Base-by-base conservation (phyloP, 352 stramenopile species). In the Phytophthora europaea region DNA sequence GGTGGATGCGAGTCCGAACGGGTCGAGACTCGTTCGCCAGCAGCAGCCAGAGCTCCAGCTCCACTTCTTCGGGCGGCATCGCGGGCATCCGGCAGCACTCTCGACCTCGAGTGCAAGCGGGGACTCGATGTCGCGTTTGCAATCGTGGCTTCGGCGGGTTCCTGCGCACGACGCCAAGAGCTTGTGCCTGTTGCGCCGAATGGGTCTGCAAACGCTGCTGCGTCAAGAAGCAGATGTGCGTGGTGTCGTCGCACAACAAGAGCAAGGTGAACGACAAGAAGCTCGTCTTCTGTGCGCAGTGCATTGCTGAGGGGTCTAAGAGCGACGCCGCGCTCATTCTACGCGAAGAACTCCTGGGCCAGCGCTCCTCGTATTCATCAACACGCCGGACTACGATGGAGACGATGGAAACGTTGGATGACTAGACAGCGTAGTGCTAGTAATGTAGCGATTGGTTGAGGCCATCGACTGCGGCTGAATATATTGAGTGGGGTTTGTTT, bases 261-360 rank as follows among this genome's bases (percentile, higher is more conserved):
- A 79, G 43, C 71, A 79, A 82, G 36, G 71, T 84, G 55, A 78
- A 84, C 55, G 78, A 84, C 53, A 76, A 75, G 45, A 82, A 77
- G 47, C 61, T 84, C 47, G 38, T 80, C 23, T 84, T 84, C 45
- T 84, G 78, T 34, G 74, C 67, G 26, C 74, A 82, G 36, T 84
- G 78, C 28, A 76, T 81, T 28, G 70, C 71, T 18, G 67, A 82
- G 48, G 75, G 67, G 0, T 77, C 75, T 50, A 80, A 80, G 58
- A 78, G 75, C 57, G 64, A 81, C n/a, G 72, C 75, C 23, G 60
- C 64, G 3, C 65, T 82, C 28, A 70, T 84, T 52, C 52, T 79
- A 20, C 72, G 78, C 12, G 74, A 84, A 52, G 78, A 82, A 26
- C 52, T 82, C 8, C 34, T 82, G 6, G 75, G 62, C 4, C 51